Evolutionary conservation across 2,329 filamentous ascomycete genomes (phyloP).

Genomic region (Mycosphaerella sp.): DNA sequence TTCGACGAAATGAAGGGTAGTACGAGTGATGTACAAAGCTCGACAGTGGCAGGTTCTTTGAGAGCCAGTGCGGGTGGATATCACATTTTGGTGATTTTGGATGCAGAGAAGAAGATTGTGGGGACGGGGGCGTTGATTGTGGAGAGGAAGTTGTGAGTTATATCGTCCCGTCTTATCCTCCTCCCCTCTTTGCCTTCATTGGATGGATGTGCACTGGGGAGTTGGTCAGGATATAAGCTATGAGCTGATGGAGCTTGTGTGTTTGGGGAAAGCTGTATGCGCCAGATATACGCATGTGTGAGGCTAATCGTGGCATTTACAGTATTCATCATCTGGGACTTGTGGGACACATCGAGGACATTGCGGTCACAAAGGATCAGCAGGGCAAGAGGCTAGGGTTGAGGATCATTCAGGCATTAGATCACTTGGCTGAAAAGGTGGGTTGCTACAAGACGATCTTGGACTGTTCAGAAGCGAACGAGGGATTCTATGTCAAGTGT

Average conservation of each 20-base stretch:
- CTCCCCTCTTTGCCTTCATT: neutral
- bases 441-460: conserved; percentile 97
- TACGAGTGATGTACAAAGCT: neutral
- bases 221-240: neutral
- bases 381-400: conserved; percentile 96
- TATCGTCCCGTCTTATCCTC: neutral
- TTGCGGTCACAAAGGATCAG: conserved; percentile 88
- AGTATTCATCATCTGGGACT: conserved; percentile 69
- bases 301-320: neutral
- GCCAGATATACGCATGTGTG: neutral
- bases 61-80: conserved; percentile 67
- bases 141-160: conserved; percentile 81
- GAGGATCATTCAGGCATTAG: conserved; percentile 87
- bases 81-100: conserved; percentile 79
- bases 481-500: conserved; percentile 98
- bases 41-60: conserved; percentile 35
- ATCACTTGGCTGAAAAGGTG: conserved; percentile 77
- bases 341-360: conserved; percentile 96
- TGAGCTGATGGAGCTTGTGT: neutral
- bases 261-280: neutral
- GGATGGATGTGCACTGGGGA: neutral
- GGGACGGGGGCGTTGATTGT: conserved; percentile 85
- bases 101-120: conserved; percentile 66
- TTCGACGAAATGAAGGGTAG: conserved; percentile 68
- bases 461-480: conserved; percentile 92